Conservation (phyloP, 495 filamentous ascomycete genomes). For the Haplographium delicatum region DNA sequence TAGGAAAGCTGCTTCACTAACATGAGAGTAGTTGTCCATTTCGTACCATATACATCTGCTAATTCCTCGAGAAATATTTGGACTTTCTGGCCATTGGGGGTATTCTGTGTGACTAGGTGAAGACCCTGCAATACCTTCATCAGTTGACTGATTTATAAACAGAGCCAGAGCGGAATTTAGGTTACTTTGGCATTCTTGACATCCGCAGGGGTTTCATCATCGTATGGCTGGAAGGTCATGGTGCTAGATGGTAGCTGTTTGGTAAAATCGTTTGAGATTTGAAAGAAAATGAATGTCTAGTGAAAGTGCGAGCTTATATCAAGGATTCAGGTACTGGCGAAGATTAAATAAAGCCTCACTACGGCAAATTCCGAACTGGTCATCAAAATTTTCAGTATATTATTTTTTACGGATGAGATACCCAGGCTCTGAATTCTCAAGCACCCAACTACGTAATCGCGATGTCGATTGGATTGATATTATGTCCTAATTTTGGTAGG, state of each 20-base stretch:
- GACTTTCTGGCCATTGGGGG: slow-evolving; percentile 29
- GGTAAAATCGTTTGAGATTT: neutral
- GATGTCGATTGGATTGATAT: neutral
- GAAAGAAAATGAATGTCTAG: neutral
- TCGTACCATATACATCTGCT: slow-evolving; percentile 42
- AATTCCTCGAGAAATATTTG: slow-evolving; percentile 29
- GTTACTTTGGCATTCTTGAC: slow-evolving; percentile 34
- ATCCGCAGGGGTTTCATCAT: slow-evolving; percentile 35
- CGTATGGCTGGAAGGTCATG: slow-evolving; percentile 36
- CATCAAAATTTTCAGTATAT: neutral
- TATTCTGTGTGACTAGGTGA: slow-evolving; percentile 36
- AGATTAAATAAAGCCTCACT: neutral
- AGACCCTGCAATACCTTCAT: slow-evolving; percentile 26
- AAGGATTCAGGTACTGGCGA: neutral
- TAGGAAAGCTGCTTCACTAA: neutral
- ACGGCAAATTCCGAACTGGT: neutral
- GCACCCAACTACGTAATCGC: neutral
- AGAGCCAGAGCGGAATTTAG: neutral
- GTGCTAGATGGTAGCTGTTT: neutral
- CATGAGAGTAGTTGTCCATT: slow-evolving; percentile 48
- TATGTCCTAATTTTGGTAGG: neutral
- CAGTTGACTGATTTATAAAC: neutral
- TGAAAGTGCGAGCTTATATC: neutral
- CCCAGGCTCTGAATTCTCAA: neutral
- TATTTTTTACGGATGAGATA: neutral